Conservation (phyloP, 2,329 filamentous ascomycete species). For the Lithohypha guttulata region DNA sequence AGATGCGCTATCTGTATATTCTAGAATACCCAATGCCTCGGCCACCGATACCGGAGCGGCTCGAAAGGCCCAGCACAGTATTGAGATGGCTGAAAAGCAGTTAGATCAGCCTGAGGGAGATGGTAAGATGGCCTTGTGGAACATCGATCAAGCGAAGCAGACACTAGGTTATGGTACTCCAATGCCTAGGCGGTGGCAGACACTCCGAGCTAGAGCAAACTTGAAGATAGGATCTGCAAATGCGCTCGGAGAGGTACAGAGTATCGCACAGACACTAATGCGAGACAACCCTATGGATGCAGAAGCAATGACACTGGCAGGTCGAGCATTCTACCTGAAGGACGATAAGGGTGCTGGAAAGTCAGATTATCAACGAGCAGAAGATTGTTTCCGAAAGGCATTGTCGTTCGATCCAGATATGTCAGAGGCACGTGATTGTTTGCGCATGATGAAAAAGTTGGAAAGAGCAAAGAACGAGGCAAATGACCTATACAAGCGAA, state of each 20-base stretch:
- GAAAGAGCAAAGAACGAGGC: constrained; percentile 91
- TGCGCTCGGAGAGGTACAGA: constrained; percentile 81
- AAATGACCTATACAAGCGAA: constrained; percentile 79
- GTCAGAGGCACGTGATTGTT: constrained; percentile 74
- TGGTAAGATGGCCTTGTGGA: constrained; percentile 84
- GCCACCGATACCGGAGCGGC: constrained; percentile 78
- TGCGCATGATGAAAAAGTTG: constrained; percentile 82
- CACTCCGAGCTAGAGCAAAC: constrained; percentile 85
- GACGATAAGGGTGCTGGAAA: constrained; percentile 60
- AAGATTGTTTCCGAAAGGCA: constrained; percentile 84
- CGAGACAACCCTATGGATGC: constrained; percentile 83
- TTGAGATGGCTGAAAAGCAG: constrained; percentile 68
- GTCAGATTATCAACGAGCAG: constrained; percentile 57
- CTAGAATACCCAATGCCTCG: constrained; percentile 62
- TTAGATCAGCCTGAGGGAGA: constrained; percentile 58
- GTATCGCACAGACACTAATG: constrained; percentile 78
- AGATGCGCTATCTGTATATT: constrained; percentile 74
- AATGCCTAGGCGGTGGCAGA: constrained; percentile 83
- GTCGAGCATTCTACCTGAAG: constrained; percentile 75
- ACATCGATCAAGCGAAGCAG: constrained; percentile 80
- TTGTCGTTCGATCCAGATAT: constrained; percentile 86
- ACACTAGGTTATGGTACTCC: constrained; percentile 63
- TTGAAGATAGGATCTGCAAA: constrained; percentile 87
- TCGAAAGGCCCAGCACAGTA: constrained; percentile 56
- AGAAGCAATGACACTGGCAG: constrained; percentile 82